Base-by-base conservation (phyloP, 495 filamentous ascomycete genomes). In the Neurospora hispaniola region DNA sequence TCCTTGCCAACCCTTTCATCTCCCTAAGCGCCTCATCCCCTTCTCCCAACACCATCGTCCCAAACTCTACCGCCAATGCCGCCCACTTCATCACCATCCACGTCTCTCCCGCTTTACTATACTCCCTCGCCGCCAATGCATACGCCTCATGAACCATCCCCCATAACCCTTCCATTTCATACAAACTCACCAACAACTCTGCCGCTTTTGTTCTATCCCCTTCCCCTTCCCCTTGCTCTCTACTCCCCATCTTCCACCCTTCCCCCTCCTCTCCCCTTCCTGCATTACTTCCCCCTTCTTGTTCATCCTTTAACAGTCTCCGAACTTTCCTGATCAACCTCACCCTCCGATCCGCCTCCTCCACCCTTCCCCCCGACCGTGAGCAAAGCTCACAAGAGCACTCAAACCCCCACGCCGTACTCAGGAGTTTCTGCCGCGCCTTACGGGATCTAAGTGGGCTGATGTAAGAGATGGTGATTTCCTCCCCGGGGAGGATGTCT, bases 401-500 rank as follows among this genome's bases (percentile, higher is more conserved):
- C 2, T 77, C 23, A 72, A 85, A 85, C 5, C 82, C 83, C 83
- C 82, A 85, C 69, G 76, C 78, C 5, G 73, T 75, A 14, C 73
- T 18, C 9, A 85, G 69, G 44, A 75, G 75, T 11, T 66, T 70
- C 71, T 78, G 71, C 31, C 83, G 78, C 23, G 43, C 72, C 5
- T 72, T 69, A 12, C 78, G 80, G 18, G 70, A 70, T 77, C 78
- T 76, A 38, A 79, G 41, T 9, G 81, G 80, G 75, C 82, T 79
- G 73, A 84, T 81, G 73, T 84, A 85, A 8, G 79, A 80, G 69
- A 83, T 73, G 11, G 81, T 81, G 27, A 84, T 66, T 76, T 84
- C 82, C 71, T 82, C 80, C 43, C 79, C 83, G 0, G 76, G 75
- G 1, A 5, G 4, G 44, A 84, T 80, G n/a, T 79, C 78, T 5